These are phyloP conservation scores for Neocucurbitaria cava DNA, from an alignment of 2,329 filamentous ascomycete genomes.

Conservation along the genomic window DNA sequence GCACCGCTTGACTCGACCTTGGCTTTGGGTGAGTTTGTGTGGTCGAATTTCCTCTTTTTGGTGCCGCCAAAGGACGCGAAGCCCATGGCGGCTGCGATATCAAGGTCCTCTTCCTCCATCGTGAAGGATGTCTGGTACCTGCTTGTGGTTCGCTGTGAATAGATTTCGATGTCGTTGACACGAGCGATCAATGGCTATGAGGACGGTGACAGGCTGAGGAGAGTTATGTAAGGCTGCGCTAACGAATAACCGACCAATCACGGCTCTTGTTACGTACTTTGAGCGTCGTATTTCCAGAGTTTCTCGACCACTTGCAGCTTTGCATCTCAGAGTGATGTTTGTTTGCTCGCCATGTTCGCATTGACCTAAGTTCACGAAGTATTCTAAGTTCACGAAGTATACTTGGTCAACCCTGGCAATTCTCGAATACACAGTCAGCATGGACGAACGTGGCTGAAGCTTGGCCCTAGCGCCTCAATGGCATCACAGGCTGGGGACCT, in stretches of 20 bases:
- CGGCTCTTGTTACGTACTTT: neutral
- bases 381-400: too few species aligned
- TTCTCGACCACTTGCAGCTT: neutral
- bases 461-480: constrained; percentile 20
- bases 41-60: constrained; percentile 74
- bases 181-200: neutral
- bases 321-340: neutral
- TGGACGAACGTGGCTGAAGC: constrained; percentile 14
- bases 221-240: neutral
- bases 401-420: neutral
- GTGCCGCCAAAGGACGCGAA: constrained; percentile 74
- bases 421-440: neutral
- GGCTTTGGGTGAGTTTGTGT: constrained; percentile 59
- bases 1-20: constrained; percentile 38
- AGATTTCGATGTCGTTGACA: neutral
- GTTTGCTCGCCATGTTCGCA: neutral
- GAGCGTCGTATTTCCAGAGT: neutral
- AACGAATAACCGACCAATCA: neutral
- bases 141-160: neutral
- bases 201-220: neutral
- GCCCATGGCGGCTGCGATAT: constrained; percentile 73
- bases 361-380: neutral
- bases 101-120: constrained; percentile 57
- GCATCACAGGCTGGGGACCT: constrained; percentile 17
- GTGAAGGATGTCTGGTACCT: neutral